Percentiles rank a stretch among this genome's conserved stretches.
Evolutionary conservation across 768 basidiomycete genomes (phyloP).

Genomic region (Boletus reticuloceps): DNA sequence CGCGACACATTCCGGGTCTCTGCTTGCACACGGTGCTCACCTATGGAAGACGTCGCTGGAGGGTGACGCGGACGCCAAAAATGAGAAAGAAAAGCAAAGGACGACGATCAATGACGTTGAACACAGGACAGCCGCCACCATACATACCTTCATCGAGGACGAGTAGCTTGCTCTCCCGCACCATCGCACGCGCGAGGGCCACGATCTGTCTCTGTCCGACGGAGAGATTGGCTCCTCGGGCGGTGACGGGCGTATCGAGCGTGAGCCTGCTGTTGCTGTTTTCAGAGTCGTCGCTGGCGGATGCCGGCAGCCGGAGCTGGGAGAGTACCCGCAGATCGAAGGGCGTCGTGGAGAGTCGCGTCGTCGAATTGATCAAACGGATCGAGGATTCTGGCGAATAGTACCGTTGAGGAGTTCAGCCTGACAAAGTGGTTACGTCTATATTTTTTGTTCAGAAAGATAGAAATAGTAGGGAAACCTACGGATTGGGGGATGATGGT

Average conservation of each 20-base stretch:
- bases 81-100: no score
- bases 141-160: conserved; percentile 41
- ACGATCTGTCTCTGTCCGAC: conserved; percentile 51
- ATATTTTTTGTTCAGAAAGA: no score
- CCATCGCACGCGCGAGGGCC: conserved; percentile 41
- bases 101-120: background rate
- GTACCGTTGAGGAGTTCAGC: conserved; percentile 43
- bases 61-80: no score
- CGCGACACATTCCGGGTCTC: no score
- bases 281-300: background rate
- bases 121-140: background rate
- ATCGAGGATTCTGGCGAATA: conserved; percentile 48
- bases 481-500: conserved; percentile 53
- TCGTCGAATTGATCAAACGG: conserved; percentile 50
- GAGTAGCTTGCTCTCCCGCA: conserved; percentile 42
- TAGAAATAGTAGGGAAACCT: background rate
- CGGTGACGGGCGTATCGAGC: conserved; percentile 43
- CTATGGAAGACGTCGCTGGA: conserved; percentile 11
- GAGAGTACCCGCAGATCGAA: conserved; percentile 41
- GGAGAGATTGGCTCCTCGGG: conserved; percentile 34
- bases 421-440: background rate
- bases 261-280: conserved; percentile 33
- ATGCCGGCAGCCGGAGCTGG: conserved; percentile 12
- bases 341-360: conserved; percentile 36
- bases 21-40: background rate